A percentile compares a stretch with the other conserved stretches of the same genome.
Evolutionary conservation across 768 basidiomycete genomes (phyloP).

Genomic region (Podaxis carcinomalis): DNA sequence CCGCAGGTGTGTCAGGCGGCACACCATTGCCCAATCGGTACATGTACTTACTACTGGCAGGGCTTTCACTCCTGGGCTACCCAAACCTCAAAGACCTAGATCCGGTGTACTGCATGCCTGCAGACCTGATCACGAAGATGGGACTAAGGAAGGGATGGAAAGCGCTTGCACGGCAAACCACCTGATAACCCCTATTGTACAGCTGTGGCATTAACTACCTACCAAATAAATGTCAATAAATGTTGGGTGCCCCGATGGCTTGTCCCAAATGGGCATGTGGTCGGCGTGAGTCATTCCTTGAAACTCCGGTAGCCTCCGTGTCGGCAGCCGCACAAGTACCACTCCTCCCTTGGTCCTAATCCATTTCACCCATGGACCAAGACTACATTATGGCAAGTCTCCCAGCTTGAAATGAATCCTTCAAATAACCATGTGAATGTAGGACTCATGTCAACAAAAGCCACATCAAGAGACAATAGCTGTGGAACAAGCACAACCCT

Average conservation of each 20-base stretch:
- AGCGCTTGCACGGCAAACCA: slow-evolving; percentile 37
- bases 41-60: slow-evolving; percentile 28
- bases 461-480: not conserved
- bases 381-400: not conserved
- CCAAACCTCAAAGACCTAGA: slow-evolving; percentile 82
- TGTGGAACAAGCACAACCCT: not conserved
- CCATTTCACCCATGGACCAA: not conserved
- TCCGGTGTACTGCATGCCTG: slow-evolving; percentile 96
- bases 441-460: not conserved
- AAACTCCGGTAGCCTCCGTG: too few relatives aligned
- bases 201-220: too few relatives aligned
- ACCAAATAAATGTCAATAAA: too few relatives aligned
- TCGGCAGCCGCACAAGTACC: not conserved
- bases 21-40: not conserved
- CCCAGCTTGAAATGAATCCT: not conserved
- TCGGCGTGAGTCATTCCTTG: too few relatives aligned
- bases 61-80: slow-evolving; percentile 85
- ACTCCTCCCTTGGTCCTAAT: not conserved
- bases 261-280: too few relatives aligned
- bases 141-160: slow-evolving; percentile 70
- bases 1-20: slow-evolving; percentile 55
- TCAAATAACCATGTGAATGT: not conserved
- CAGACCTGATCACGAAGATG: slow-evolving; percentile 58
- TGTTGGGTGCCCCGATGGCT: too few relatives aligned
- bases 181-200: too few relatives aligned